These are phyloP conservation scores for Thielaviopsis cerberus DNA, from an alignment of 2,329 filamentous ascomycete species.

Conservation along the genomic window DNA sequence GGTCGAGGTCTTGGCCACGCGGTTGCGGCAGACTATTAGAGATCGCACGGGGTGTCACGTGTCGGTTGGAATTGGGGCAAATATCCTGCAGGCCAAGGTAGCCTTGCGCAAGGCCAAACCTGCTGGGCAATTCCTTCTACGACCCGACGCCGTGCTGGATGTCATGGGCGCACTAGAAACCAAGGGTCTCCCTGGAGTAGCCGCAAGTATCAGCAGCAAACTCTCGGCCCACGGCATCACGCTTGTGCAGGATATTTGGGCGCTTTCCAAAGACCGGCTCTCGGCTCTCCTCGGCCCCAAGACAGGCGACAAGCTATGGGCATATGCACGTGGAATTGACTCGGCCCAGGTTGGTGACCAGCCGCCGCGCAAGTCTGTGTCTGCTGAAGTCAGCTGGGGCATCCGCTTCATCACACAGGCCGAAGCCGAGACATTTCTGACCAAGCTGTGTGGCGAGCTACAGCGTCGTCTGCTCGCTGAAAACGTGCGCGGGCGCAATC, in stretches of 20 bases:
- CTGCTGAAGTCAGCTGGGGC: constrained; percentile 95
- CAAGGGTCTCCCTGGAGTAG: constrained; percentile 76
- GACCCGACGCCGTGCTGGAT: constrained; percentile 57
- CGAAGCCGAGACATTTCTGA: constrained; percentile 86
- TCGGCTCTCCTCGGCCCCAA: constrained; percentile 65
- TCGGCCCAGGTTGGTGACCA: constrained; percentile 70
- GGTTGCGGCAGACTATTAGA: constrained; percentile 52
- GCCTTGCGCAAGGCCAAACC: constrained; percentile 85
- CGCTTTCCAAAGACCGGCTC: constrained; percentile 58
- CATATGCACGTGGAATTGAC: constrained; percentile 81
- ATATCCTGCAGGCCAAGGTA: constrained; percentile 79
- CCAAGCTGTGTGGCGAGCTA: constrained; percentile 69
- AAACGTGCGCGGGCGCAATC: constrained; percentile 65
- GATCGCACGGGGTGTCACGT: constrained; percentile 66
- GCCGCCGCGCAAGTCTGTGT: constrained; percentile 76
- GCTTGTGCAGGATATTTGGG: constrained; percentile 64
- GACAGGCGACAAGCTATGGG: constrained; percentile 76
- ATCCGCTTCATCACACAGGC: constrained; percentile 80
- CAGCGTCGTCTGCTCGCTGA: constrained; percentile 66
- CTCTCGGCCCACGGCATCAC: constrained; percentile 73
- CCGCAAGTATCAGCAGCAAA: constrained; percentile 70
- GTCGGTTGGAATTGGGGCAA: constrained; percentile 79
- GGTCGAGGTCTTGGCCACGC: constrained; percentile 44
- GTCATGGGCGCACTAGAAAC: constrained; percentile 64
- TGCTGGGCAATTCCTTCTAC: constrained; percentile 77